Percentiles rank a stretch among this genome's conserved stretches.
Evolutionary conservation across 2,329 filamentous ascomycete genomes (phyloP).

Genomic region (Alternaria longipes): DNA sequence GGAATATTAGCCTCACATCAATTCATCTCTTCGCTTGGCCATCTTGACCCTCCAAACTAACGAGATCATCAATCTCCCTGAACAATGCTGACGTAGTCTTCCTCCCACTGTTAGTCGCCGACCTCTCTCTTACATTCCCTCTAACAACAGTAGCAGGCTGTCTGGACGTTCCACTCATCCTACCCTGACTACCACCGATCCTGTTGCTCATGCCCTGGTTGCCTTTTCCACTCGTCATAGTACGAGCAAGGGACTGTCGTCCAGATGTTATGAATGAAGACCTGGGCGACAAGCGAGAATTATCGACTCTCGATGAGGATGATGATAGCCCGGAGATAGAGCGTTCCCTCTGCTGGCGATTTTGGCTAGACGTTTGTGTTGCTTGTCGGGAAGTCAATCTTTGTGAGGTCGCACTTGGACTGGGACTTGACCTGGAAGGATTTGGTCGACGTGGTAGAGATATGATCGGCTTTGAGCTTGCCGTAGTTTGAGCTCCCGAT

Average conservation of each 20-base stretch:
- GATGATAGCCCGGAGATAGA: constrained; percentile 12
- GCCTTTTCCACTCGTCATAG: constrained; percentile 31
- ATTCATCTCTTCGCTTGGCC: background rate
- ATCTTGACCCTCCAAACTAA: constrained; percentile 20
- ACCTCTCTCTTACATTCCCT: constrained; percentile 1
- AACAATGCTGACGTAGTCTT: constrained; percentile 40
- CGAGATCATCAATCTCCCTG: constrained; percentile 41
- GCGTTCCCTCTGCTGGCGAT: constrained; percentile 12
- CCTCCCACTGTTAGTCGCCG: constrained; percentile 4
- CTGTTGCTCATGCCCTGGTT: constrained; percentile 26
- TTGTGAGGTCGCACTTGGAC: background rate
- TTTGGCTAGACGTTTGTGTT: background rate
- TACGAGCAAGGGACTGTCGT: constrained; percentile 26
- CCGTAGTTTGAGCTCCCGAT: background rate
- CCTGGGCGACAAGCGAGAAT: background rate
- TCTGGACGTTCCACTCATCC: background rate
- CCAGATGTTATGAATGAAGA: constrained; percentile 1
- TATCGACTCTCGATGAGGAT: background rate
- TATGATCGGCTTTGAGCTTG: background rate
- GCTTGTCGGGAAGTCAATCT: constrained; percentile 8
- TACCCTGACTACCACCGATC: constrained; percentile 7
- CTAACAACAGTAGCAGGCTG: background rate
- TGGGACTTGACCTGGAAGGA: background rate
- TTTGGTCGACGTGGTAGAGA: constrained; percentile 6
- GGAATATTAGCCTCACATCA: too few relatives aligned